These are phyloP conservation scores for Pistacia atlantica DNA, from an alignment of 345 rosid species.

Conservation along the genomic window DNA sequence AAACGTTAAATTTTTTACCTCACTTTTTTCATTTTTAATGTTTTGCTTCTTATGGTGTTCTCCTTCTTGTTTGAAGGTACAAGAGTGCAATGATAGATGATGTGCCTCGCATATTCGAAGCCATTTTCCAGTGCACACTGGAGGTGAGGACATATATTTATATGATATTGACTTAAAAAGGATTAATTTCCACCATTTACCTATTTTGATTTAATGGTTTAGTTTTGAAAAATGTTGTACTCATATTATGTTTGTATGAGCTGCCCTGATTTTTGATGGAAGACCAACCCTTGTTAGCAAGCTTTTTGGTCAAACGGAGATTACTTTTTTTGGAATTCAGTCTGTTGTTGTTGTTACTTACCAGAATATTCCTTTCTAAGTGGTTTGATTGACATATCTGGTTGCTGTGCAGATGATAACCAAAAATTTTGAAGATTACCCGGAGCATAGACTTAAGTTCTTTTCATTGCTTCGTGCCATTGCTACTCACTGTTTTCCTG, in stretches of 20 bases:
- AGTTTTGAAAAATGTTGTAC: too few species aligned
- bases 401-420: constrained; percentile 84
- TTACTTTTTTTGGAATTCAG: not conserved
- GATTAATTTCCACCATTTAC: not conserved
- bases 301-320: not conserved
- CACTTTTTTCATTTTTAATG: not conserved
- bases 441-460: constrained; percentile 98
- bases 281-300: too few species aligned
- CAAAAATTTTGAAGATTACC: constrained; percentile 96
- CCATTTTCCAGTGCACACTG: constrained; percentile 95
- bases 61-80: constrained; percentile 54
- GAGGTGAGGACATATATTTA: constrained; percentile 59
- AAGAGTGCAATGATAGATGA: constrained; percentile 94
- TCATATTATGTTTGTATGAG: too few species aligned
- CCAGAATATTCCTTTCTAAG: not conserved
- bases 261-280: too few species aligned
- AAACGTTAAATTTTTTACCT: not conserved
- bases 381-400: constrained; percentile 10
- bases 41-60: not conserved
- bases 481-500: constrained; percentile 92
- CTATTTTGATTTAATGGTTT: too few species aligned
- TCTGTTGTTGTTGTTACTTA: too few species aligned
- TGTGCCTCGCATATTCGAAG: constrained; percentile 97
- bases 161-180: not conserved
- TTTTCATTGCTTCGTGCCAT: constrained; percentile 97